These are phyloP conservation scores for Pittosporum tobira DNA, from an alignment of 129 eudicot genomes.

Conservation along the genomic window DNA sequence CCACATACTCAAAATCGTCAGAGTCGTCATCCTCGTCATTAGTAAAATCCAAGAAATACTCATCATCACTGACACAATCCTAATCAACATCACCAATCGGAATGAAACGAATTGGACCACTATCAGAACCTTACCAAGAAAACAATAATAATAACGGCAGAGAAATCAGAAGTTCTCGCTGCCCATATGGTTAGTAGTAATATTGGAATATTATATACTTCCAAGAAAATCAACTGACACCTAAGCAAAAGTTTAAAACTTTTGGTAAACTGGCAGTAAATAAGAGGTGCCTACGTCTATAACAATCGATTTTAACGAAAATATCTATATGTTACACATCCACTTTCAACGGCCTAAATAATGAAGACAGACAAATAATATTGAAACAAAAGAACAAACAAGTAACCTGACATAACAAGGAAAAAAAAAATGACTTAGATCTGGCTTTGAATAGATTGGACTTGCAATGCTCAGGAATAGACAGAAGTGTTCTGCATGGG, in stretches of 20 bases:
- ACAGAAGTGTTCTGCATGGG: background rate
- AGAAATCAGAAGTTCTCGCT: slow-evolving; percentile 23
- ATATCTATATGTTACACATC: background rate
- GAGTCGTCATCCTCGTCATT: slow-evolving; percentile 17
- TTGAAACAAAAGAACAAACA: background rate
- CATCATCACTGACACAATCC: slow-evolving; percentile 37
- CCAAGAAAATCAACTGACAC: background rate
- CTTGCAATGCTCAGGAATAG: too few species aligned
- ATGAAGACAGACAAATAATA: background rate
- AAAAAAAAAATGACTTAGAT: background rate
- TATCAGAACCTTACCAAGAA: slow-evolving; percentile 35
- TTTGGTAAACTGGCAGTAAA: too few species aligned
- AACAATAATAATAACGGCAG: slow-evolving; percentile 13
- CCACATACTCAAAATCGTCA: slow-evolving; percentile 13
- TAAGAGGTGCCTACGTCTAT: background rate
- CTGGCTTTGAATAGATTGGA: background rate
- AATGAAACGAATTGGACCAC: slow-evolving; percentile 28
- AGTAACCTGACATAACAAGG: background rate
- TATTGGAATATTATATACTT: too few species aligned
- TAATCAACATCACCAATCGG: slow-evolving; percentile 17
- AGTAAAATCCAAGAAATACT: slow-evolving; percentile 23
- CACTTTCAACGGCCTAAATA: background rate
- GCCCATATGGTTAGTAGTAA: background rate
- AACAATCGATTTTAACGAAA: background rate
- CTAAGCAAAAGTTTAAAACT: background rate